A percentile compares a stretch with the other conserved stretches of the same genome.
Evolutionary conservation across 139 green algal genomes (phyloP).

Genomic region (Spirogloea muscicola): DNA sequence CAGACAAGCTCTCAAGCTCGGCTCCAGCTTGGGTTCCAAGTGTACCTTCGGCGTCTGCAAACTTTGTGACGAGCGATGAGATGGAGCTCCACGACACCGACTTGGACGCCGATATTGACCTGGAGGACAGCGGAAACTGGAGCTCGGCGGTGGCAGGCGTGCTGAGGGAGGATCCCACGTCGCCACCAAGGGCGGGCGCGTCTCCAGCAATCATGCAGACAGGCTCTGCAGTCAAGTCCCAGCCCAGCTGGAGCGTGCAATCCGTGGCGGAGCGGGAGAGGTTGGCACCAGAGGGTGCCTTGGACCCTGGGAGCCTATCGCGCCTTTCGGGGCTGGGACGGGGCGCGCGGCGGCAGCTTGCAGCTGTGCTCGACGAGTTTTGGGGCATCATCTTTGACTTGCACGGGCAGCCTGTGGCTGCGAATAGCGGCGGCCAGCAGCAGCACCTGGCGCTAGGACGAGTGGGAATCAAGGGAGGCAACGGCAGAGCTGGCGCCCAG

Average conservation of each 20-base stretch:
- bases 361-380: conserved; percentile 55
- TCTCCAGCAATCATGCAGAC: not conserved
- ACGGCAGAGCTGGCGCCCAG: too few relatives aligned
- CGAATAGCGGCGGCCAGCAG: too few relatives aligned
- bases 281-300: not conserved
- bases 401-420: conserved; percentile 52
- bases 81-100: too few relatives aligned
- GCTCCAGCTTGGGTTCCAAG: not conserved
- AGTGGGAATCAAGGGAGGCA: too few relatives aligned
- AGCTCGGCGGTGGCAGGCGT: too few relatives aligned
- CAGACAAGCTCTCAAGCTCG: too few relatives aligned
- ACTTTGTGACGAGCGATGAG: too few relatives aligned
- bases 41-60: not conserved
- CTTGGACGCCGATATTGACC: not conserved
- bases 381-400: conserved; percentile 54
- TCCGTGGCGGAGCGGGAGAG: not conserved
- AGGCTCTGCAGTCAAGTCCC: not conserved
- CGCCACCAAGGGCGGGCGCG: not conserved
- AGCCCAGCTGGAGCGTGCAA: too few relatives aligned
- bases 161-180: too few relatives aligned
- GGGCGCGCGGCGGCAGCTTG: conserved; percentile 43
- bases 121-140: conserved; percentile 7
- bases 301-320: conserved; percentile 6
- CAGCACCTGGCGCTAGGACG: too few relatives aligned
- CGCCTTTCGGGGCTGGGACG: conserved; percentile 9